Conservation (phyloP, 345 rosid species). For the Dovyalis caffra region DNA sequence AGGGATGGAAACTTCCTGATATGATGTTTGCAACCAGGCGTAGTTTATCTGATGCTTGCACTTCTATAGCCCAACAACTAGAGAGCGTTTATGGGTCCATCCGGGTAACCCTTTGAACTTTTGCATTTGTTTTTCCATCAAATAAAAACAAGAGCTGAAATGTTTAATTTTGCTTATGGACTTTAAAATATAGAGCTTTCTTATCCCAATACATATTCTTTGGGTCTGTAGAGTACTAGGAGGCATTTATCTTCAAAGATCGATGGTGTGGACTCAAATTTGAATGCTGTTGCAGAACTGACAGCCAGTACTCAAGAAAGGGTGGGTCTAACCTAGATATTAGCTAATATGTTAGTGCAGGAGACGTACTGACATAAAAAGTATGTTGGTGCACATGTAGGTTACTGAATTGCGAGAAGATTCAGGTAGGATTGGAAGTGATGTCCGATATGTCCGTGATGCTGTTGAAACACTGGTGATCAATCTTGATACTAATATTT, state of each 20-base stretch:
- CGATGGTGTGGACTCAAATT: conserved; percentile 44
- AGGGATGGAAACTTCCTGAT: conserved; percentile 98
- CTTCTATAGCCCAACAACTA: conserved; percentile 66
- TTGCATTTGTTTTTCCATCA: not conserved
- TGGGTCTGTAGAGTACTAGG: conserved; percentile 53
- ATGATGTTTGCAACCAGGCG: conserved; percentile 94
- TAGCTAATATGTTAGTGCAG: conserved; percentile 7
- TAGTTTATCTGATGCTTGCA: conserved; percentile 80
- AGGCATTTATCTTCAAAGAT: conserved; percentile 59
- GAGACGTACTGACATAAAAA: conserved; percentile 14
- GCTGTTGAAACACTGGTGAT: conserved; percentile 77
- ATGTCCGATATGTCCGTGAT: conserved; percentile 55
- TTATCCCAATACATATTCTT: conserved; percentile 4
- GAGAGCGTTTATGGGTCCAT: conserved; percentile 71
- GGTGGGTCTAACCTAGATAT: conserved; percentile 40
- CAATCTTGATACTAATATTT: conserved; percentile 10
- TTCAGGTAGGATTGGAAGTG: conserved; percentile 41
- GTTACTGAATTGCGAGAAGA: conserved; percentile 50
- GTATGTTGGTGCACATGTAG: conserved; percentile 31
- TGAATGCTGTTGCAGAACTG: conserved; percentile 52
- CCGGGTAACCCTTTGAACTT: conserved; percentile 43
- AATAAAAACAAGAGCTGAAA: not conserved
- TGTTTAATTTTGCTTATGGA: not conserved
- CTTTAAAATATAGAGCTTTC: not conserved
- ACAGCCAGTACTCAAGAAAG: conserved; percentile 57